phyloP scores from a whole-genome alignment of 2,329 filamentous ascomycete genomes.

The Aspergillus melleus region DNA sequence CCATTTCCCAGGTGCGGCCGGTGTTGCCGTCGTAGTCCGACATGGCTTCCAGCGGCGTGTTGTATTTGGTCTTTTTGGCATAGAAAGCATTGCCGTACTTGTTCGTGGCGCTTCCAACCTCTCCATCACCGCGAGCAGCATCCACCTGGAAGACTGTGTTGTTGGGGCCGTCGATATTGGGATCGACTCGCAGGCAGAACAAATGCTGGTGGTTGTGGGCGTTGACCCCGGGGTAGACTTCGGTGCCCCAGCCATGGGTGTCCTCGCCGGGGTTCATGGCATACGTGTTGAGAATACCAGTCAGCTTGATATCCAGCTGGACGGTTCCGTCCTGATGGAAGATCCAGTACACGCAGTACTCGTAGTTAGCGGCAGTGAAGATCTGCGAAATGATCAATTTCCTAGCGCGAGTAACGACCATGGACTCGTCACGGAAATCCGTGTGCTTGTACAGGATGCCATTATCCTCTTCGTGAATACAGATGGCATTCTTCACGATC shows the following conservation, averaged over 20 bases:
- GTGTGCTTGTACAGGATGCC: constrained; percentile 94
- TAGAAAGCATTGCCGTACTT: constrained; percentile 89
- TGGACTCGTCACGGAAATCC: constrained; percentile 87
- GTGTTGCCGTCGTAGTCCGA: constrained; percentile 81
- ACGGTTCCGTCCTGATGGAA: constrained; percentile 92
- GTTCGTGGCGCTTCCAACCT: constrained; percentile 79
- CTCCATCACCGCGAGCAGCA: constrained; percentile 67
- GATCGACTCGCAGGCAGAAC: constrained; percentile 85
- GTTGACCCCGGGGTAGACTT: constrained; percentile 88
- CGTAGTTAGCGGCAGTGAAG: constrained; percentile 95
- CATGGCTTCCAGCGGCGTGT: constrained; percentile 65
- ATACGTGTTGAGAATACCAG: constrained; percentile 91
- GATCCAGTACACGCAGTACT: constrained; percentile 86
- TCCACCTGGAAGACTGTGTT: constrained; percentile 88
- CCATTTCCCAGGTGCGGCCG: constrained; percentile 85
- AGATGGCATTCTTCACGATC: constrained; percentile 90
- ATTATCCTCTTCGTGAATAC: constrained; percentile 90
- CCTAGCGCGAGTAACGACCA: constrained; percentile 79
- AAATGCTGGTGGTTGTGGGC: constrained; percentile 96
- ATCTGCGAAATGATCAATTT: constrained; percentile 88
- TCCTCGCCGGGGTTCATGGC: constrained; percentile 77
- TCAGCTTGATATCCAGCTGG: constrained; percentile 88
- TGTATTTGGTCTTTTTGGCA: constrained; percentile 77
- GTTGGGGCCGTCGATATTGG: constrained; percentile 79
- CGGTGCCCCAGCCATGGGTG: constrained; percentile 82